Conservation (phyloP, 257 asterid genomes). For the Anisodus tanguticus region DNA sequence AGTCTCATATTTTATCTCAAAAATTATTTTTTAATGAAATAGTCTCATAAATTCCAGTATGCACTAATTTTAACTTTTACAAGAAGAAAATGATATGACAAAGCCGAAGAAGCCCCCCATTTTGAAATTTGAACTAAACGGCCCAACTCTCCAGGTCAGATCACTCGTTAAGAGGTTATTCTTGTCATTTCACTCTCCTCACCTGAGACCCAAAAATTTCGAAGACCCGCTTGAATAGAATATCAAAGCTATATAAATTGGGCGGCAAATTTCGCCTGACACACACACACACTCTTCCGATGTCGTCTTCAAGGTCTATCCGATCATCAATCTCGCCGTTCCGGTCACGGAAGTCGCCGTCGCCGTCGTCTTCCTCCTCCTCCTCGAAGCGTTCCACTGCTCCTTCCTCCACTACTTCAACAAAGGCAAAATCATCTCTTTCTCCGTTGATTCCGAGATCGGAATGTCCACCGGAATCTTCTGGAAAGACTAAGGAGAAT, state of each 20-base stretch:
- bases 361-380: conserved; percentile 29
- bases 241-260: background rate
- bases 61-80: too few relatives aligned
- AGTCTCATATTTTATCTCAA: too few relatives aligned
- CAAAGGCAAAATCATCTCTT: conserved; percentile 23
- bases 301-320: background rate
- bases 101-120: too few relatives aligned
- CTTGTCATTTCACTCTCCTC: background rate
- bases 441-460: conserved; percentile 33
- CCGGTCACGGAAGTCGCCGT: conserved; percentile 41
- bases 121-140: too few relatives aligned
- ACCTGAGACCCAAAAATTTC: background rate
- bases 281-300: conserved; percentile 24
- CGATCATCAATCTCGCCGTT: conserved; percentile 47
- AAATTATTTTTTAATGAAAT: too few relatives aligned
- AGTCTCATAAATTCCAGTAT: too few relatives aligned
- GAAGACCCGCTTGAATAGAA: too few relatives aligned
- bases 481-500: conserved; percentile 61
- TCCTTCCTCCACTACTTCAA: conserved; percentile 26
- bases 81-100: too few relatives aligned
- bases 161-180: background rate
- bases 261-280: conserved; percentile 37
- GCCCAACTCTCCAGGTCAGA: too few relatives aligned
- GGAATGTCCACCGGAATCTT: conserved; percentile 36
- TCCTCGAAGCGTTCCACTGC: conserved; percentile 24